Base-by-base conservation (phyloP, 177 flowering plant species). In the Vitis hybrid region DNA sequence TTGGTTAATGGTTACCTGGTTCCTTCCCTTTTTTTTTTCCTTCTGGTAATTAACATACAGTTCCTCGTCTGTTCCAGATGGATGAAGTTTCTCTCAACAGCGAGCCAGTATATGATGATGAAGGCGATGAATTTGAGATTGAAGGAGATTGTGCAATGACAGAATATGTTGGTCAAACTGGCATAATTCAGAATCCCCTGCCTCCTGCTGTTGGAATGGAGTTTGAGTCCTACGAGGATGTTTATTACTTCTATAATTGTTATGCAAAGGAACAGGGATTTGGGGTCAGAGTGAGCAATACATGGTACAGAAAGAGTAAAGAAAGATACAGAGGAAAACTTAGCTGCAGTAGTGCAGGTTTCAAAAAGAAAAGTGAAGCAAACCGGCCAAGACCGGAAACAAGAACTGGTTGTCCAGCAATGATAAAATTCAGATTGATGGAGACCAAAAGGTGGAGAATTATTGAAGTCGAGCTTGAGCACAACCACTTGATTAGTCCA, bases 201-300 rank as follows among this genome's bases (percentile, higher is more conserved):
- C 78, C 83, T 65, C 83, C 83, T 57, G 72, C 70, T 61, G 77
- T 78, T 65, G 84, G 84, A 11, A 81, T 80, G 83, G 78, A 76
- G 67, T 80, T 80, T 66, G 78, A 77, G 18, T 68, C 80, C 10
- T 74, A 80, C 11, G 80, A 80, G 21, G 83, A 77, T 63, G 80
- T 77, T 10, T 75, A 77, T 60, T 75, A 72, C 58, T 80, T 77
- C 18, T 80, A 77, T 58, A 75, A 72, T 61, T 77, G 78, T 56
- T 80, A 77, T 64, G 83, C 83, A n/a, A 77, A 75, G 67, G 69
- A 77, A 22, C 78, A 80, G 16, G 83, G 84, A 12, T 81, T 81
- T 74, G 81, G 81, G 16, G 77, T 81, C 18, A 67, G 84, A 65
- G 81, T 78, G 11, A 81, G 84, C 69, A 81, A 78, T 50, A 81